Evolutionary conservation across 306 rosid species (phyloP).

Genomic region (Sicyos baderoa): DNA sequence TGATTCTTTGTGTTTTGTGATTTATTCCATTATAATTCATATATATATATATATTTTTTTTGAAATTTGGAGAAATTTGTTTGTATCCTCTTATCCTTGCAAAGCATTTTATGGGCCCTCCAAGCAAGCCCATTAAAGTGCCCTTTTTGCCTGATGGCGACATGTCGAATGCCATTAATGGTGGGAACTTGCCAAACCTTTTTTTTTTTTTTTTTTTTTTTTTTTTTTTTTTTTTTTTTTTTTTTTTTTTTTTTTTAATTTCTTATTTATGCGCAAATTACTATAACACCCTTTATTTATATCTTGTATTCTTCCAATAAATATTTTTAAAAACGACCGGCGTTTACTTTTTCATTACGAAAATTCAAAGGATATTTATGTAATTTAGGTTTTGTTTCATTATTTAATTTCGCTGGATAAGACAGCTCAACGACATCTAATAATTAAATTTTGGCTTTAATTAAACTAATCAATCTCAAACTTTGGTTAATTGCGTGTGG

Average conservation of each 20-base stretch:
- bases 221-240: too few relatives aligned
- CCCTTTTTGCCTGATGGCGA: slow-evolving; percentile 23
- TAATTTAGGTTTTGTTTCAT: neutral
- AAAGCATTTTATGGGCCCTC: too few relatives aligned
- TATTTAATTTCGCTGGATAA: neutral
- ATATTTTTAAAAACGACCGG: neutral
- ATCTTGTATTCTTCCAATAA: neutral
- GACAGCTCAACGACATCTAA: slow-evolving; percentile 17
- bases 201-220: too few relatives aligned
- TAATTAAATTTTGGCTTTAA: neutral
- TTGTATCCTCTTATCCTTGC: too few relatives aligned
- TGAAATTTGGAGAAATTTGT: too few relatives aligned
- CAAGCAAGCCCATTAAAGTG: slow-evolving; percentile 17
- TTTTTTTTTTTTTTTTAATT: too few relatives aligned
- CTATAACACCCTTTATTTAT: neutral
- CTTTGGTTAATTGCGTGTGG: slow-evolving; percentile 14
- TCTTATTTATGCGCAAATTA: neutral
- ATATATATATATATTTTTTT: too few relatives aligned
- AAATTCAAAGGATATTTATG: slow-evolving; percentile 9
- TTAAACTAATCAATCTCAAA: slow-evolving; percentile 7
- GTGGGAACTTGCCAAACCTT: slow-evolving; percentile 29
- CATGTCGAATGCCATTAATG: slow-evolving; percentile 23
- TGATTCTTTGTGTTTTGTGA: too few relatives aligned
- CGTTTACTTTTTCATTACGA: neutral
- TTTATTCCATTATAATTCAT: too few relatives aligned